Evolutionary conservation across 2,329 filamentous ascomycete species (phyloP).

Genomic region (Colletotrichum lini): DNA sequence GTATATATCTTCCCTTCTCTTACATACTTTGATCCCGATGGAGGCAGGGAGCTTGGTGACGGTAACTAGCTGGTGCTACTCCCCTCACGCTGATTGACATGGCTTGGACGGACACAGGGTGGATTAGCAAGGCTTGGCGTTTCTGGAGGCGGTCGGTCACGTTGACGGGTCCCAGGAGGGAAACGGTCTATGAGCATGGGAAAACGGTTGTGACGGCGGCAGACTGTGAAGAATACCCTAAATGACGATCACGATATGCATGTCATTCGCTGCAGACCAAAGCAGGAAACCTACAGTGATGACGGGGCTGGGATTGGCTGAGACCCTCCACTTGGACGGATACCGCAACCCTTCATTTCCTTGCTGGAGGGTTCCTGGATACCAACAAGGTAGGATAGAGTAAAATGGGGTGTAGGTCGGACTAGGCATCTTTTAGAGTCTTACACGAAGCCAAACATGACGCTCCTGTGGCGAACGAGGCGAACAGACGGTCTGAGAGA

Average conservation of each 20-base stretch:
- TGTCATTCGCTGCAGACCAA: neutral
- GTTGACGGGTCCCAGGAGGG: constrained; percentile 4
- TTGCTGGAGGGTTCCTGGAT: neutral
- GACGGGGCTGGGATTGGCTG: neutral
- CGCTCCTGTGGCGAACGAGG: neutral
- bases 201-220: constrained; percentile 27
- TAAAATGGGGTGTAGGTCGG: too few species aligned
- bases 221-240: constrained; percentile 32
- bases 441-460: neutral
- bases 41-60: neutral
- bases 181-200: constrained; percentile 4
- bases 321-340: neutral
- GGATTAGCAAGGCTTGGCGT: constrained; percentile 6
- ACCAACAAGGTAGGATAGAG: neutral
- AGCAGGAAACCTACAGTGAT: neutral
- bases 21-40: constrained; percentile 12
- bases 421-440: neutral
- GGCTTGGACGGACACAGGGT: constrained; percentile 2
- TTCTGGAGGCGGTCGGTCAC: constrained; percentile 15
- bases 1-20: constrained; percentile 21
- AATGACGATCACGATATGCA: constrained; percentile 31
- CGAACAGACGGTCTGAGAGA: neutral
- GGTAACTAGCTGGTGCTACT: constrained; percentile 3
- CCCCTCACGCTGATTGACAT: neutral
- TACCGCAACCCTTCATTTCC: neutral